Base-by-base conservation (phyloP, 257 asterid genomes). In the Rubia yunnanensis region DNA sequence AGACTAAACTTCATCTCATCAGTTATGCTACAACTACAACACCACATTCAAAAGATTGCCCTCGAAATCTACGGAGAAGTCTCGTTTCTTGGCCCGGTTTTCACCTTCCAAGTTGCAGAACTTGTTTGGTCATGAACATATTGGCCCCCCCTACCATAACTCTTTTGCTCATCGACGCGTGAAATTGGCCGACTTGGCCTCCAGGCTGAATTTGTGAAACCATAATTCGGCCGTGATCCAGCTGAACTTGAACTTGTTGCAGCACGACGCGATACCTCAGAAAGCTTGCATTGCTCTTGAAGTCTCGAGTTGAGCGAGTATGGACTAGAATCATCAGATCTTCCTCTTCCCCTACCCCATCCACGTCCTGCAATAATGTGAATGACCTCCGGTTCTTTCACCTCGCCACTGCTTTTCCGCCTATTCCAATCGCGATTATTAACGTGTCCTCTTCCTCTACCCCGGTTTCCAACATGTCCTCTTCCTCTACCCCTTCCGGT, bases 401-500 rank as follows among this genome's bases (percentile, higher is more conserved):
- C 13, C 56, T 20, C 7, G n/a, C 41, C 49, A 4, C 20, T 4
- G 34, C 28, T 38, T 23, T 14, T 24, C 66, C 66, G 10, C 44
- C 55, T 24, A 28, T 41, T 38, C 46, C 46, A 38, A 10, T 38
- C 46, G 9, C 15, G 46, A 38, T 38, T 38, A 7, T 38, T 15
- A 38, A 10, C 1, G 4, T 38, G 15, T 38, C 46, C 46, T 38
- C 50, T 44, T 14, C 50, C 50, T 41, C 49, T 41, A 13, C n/a
- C n/a, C n/a, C n/a, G n/a, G n/a, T n/a, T n/a, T n/a, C n/a, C n/a
- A n/a, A n/a, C n/a, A n/a, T n/a, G n/a, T n/a, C 49, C 76, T 20
- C 67, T 65, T 6, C 67, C 72, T 23, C 35, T 34, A 49, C 69
- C 57, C 68, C 72, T 66, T 36, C 76, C 68, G 14, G 11, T 20